Conservation (phyloP, 202 grass and related monocot species). For the Schoenoplectus tabernaemontani region DNA sequence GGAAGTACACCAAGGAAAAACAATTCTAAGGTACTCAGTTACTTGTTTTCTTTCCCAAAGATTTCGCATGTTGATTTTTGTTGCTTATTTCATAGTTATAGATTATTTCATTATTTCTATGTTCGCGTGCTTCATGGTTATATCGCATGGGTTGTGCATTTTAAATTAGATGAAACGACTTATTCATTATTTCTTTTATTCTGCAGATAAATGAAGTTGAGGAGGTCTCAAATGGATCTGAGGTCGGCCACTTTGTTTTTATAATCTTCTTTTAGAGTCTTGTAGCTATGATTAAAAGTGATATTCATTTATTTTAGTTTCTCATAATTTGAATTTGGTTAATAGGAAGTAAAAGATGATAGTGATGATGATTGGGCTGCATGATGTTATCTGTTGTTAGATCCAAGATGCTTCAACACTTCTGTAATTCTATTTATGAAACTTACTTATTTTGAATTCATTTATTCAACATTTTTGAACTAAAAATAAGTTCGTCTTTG, state of each 20-base stretch:
- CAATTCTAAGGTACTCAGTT: slow-evolving; percentile 39
- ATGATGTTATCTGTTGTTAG: background rate
- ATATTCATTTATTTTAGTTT: background rate
- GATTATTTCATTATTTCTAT: background rate
- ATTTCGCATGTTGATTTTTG: background rate
- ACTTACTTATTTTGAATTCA: background rate
- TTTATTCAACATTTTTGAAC: background rate
- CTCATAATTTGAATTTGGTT: slow-evolving; percentile 10
- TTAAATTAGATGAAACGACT: slow-evolving; percentile 6
- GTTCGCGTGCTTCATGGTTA: background rate
- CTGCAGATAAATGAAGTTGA: slow-evolving; percentile 45
- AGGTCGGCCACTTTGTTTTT: slow-evolving; percentile 27
- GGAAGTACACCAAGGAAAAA: slow-evolving; percentile 26
- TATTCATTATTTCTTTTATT: background rate
- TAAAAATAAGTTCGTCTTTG: background rate
- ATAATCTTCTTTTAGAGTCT: background rate
- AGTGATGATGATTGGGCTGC: slow-evolving; percentile 73
- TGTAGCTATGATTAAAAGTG: background rate
- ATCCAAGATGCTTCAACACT: background rate
- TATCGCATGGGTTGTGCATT: background rate
- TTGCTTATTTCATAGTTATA: background rate
- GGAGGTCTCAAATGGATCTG: slow-evolving; percentile 43
- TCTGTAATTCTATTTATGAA: background rate
- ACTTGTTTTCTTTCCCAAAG: background rate
- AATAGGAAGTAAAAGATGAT: slow-evolving; percentile 38